Base-by-base conservation (phyloP, 2,329 filamentous ascomycete genomes). In the Lachnellula willkommii region DNA sequence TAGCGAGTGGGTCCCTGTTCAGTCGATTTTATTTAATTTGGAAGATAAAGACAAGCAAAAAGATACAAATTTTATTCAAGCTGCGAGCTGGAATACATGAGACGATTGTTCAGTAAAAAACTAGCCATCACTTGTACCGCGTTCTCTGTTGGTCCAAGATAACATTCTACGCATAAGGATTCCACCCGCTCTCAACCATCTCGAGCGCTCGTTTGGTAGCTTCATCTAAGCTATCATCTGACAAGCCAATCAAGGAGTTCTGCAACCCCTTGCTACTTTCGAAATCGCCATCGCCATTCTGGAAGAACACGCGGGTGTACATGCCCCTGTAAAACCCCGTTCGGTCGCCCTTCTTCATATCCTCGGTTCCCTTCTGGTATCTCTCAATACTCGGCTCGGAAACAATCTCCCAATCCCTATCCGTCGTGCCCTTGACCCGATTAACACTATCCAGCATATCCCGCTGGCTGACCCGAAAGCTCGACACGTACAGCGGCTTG, bases 401-500 rank as follows among this genome's bases (percentile, higher is more conserved):
- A 5, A 24, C 53, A 9, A 63, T 45, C 2, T 46, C 58, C 61
- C 61, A 64, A 43, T 62, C 60, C 3, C 26, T 35, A 4, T 49
- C 35, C 15, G 52, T 55, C 12, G 39, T 54, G 6, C 58, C 56
- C 2, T 53, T 55, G 4, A 60, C 65, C 2, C 68, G 62, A 24
- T 61, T 37, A 5, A 61, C 59, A 4, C 62, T 65, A 4, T 63
- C 66, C 3, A 68, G 70, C 71, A 83, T 82, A 4, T 82, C 79
- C 20, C 70, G 71, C 62, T 83, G 79, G 50, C 62, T 75, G 55
- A 79, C 53, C 5, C 65, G 62, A 66, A 80, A 81, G 51, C 73
- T 76, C n/a, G 68, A 70, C 11, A 79, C 46, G 54, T 74, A 76
- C 5, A 77, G 60, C 0, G 58, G 47, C 43, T 73, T 71, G 63